phyloP scores from a whole-genome alignment of 331 rosid species.

The Erythrophleum ivorense region DNA sequence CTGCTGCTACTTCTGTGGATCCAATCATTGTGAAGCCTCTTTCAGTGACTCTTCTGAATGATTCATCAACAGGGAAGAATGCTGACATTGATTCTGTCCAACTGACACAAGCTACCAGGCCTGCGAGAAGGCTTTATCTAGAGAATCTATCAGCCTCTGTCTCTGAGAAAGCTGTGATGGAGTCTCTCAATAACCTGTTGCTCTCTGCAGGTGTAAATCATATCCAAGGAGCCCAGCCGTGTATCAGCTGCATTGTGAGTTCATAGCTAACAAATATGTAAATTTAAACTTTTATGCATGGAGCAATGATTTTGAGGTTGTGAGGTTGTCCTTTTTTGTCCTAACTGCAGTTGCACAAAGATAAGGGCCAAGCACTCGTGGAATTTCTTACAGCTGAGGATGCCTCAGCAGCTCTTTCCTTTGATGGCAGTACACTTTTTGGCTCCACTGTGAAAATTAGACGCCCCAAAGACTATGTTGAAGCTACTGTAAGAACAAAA shows the following conservation, averaged over 20 bases:
- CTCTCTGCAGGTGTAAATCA: slow-evolving; percentile 63
- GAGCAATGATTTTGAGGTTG: slow-evolving; percentile 42
- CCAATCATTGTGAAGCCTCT: slow-evolving; percentile 50
- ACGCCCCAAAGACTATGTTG: slow-evolving; percentile 92
- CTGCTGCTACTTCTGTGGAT: slow-evolving; percentile 52
- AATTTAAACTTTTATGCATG: slow-evolving; percentile 28
- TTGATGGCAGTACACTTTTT: slow-evolving; percentile 72
- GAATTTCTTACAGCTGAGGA: slow-evolving; percentile 95
- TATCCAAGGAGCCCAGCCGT: slow-evolving; percentile 76
- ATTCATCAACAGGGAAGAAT: slow-evolving; percentile 56
- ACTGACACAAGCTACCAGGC: slow-evolving; percentile 93
- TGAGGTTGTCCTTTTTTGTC: slow-evolving; percentile 44
- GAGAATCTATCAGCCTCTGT: slow-evolving; percentile 83
- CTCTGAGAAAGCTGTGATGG: slow-evolving; percentile 78
- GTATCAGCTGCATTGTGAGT: slow-evolving; percentile 90
- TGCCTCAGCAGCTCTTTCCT: slow-evolving; percentile 88
- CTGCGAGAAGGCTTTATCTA: slow-evolving; percentile 89
- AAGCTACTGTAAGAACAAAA: slow-evolving; percentile 79
- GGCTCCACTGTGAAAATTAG: slow-evolving; percentile 78
- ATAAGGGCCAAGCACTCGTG: slow-evolving; percentile 84
- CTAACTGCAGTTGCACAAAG: slow-evolving; percentile 79
- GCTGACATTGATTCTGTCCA: slow-evolving; percentile 72
- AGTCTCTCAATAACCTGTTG: slow-evolving; percentile 73
- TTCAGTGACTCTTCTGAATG: slow-evolving; percentile 44
- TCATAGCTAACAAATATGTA: slow-evolving; percentile 28